Conservation (phyloP, 2,329 filamentous ascomycete species). For the Trichoderma sp. region DNA sequence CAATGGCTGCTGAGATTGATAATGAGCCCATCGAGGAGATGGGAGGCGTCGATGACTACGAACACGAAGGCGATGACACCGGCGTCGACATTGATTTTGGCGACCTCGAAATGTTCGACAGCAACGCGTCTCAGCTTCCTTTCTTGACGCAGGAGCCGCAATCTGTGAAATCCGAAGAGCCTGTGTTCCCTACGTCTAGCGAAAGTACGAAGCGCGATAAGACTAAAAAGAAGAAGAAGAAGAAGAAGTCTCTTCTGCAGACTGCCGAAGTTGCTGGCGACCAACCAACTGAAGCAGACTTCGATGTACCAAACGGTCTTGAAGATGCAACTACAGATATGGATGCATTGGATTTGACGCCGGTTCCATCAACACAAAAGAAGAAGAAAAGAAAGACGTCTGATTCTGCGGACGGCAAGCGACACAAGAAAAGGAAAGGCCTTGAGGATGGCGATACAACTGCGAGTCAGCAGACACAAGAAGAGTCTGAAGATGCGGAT, state of each 20-base stretch:
- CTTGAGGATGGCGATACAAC: constrained; percentile 30
- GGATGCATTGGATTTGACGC: constrained; percentile 28
- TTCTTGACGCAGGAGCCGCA: constrained; percentile 39
- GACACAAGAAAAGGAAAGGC: constrained; percentile 39
- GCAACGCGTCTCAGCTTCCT: constrained; percentile 38
- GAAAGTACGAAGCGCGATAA: constrained; percentile 39
- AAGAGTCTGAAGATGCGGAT: constrained; percentile 25
- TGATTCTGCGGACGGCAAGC: constrained; percentile 36
- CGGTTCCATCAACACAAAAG: constrained; percentile 32
- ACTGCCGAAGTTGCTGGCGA: constrained; percentile 22
- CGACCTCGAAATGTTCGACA: constrained; percentile 43
- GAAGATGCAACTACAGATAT: constrained; percentile 23
- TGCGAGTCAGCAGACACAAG: constrained; percentile 27
- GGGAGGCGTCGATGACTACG: constrained; percentile 33
- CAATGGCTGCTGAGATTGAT: constrained; percentile 33
- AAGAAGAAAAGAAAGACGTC: constrained; percentile 41
- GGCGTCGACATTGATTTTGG: constrained; percentile 39
- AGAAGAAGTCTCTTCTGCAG: constrained; percentile 31
- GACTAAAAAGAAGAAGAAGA: constrained; percentile 37
- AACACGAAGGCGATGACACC: constrained; percentile 29
- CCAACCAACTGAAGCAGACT: neutral
- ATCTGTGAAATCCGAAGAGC: constrained; percentile 36
- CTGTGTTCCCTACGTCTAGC: constrained; percentile 25
- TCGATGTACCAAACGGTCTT: neutral
- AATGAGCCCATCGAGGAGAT: constrained; percentile 32